Conservation (phyloP, 1,139 yeast species). For the Protomyces macrosporus region DNA sequence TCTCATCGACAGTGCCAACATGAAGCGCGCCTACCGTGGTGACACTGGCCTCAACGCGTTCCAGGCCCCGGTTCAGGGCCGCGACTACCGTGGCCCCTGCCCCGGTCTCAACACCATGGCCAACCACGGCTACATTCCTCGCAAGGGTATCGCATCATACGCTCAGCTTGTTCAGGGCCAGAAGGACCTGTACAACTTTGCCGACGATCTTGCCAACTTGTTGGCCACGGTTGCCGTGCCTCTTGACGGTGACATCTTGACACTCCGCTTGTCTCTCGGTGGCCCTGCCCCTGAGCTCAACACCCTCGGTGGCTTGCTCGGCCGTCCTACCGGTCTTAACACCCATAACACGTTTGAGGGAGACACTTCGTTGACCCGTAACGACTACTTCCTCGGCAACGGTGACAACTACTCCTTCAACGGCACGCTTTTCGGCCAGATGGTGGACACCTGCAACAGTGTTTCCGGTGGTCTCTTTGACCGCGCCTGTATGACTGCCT, state of each 20-base stretch:
- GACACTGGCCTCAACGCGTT: constrained; percentile 14
- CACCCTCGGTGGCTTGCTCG: constrained; percentile 1
- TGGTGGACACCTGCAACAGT: constrained; percentile 9
- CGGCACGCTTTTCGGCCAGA: constrained; percentile 17
- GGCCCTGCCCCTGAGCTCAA: constrained; percentile 13
- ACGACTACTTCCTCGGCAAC: constrained; percentile 18
- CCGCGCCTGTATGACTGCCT: constrained; percentile 10
- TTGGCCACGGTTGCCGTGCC: constrained; percentile 15
- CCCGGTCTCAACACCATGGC: constrained; percentile 23
- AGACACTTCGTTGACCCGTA: constrained; percentile 18
- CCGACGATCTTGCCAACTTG: constrained; percentile 14
- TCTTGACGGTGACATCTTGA: constrained; percentile 18
- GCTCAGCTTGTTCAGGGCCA: constrained; percentile 16
- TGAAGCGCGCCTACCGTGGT: constrained; percentile 9
- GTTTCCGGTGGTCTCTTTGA: constrained; percentile 14
- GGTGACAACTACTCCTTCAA: constrained; percentile 24
- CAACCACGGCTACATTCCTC: constrained; percentile 24
- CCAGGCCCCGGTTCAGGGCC: constrained; percentile 8
- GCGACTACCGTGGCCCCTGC: constrained; percentile 24
- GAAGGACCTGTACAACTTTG: constrained; percentile 20
- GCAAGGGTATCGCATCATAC: constrained; percentile 22
- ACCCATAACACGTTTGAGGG: constrained; percentile 25
- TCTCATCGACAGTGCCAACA: neutral
- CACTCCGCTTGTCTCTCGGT: constrained; percentile 6
- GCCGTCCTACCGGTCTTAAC: constrained; percentile 13